Evolutionary conservation across 331 rosid species (phyloP).

Genomic region (Arachis monticola): DNA sequence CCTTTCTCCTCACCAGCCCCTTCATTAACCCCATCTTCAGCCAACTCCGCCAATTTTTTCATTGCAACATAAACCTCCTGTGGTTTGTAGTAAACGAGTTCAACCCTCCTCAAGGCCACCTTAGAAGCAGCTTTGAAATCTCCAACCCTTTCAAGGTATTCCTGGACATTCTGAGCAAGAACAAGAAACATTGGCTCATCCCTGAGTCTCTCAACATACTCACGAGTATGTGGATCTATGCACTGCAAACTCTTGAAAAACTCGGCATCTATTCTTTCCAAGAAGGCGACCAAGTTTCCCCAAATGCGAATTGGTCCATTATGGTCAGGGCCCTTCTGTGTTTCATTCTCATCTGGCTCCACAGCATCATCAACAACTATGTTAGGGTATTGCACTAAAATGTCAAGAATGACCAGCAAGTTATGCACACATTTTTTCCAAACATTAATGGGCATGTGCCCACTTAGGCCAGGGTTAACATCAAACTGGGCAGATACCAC

Average conservation of each 20-base stretch:
- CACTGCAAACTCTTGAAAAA: constrained; percentile 96
- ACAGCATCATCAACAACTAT: constrained; percentile 80
- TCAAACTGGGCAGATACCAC: constrained; percentile 97
- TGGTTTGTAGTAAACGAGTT: constrained; percentile 86
- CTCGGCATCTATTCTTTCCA: constrained; percentile 81
- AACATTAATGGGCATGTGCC: constrained; percentile 74
- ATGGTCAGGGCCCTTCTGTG: constrained; percentile 76
- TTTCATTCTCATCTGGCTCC: constrained; percentile 90
- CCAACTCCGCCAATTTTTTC: constrained; percentile 79
- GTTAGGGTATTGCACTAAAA: constrained; percentile 76
- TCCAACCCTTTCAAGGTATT: constrained; percentile 70
- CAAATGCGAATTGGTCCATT: constrained; percentile 79
- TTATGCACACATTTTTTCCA: constrained; percentile 89
- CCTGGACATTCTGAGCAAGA: constrained; percentile 96
- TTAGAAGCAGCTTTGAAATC: constrained; percentile 79
- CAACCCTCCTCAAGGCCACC: constrained; percentile 87
- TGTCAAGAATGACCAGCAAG: constrained; percentile 82
- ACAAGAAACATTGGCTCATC: constrained; percentile 84
- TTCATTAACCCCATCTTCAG: constrained; percentile 56
- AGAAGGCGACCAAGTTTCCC: constrained; percentile 95
- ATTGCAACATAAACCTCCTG: constrained; percentile 96
- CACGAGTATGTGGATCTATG: constrained; percentile 97
- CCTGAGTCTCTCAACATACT: constrained; percentile 91
- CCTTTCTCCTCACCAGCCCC: constrained; percentile 58
- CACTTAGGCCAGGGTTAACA: constrained; percentile 81